A percentile compares a stretch with the other conserved stretches of the same genome.
Conservation (phyloP, 108 stramenopile species). For the Skeletonema marinoi region DNA sequence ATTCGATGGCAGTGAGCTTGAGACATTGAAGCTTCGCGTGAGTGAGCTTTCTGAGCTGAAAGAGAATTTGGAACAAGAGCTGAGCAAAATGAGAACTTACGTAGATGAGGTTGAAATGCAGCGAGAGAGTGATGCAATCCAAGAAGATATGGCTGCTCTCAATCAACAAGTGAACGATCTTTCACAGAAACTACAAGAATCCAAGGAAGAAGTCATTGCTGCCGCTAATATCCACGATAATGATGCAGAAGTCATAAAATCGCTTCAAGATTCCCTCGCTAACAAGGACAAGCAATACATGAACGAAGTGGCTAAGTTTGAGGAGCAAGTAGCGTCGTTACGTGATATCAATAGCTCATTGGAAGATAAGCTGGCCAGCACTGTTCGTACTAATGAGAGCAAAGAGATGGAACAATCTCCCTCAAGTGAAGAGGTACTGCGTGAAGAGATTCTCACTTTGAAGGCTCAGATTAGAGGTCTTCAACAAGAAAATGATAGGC, state of each 20-base stretch:
- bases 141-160: background rate
- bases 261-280: constrained; percentile 7
- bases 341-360: background rate
- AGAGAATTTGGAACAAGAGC: background rate
- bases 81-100: background rate
- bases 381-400: background rate
- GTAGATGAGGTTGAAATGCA: constrained; percentile 11
- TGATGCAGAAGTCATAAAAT: background rate
- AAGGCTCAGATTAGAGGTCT: constrained; percentile 21
- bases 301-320: constrained; percentile 8
- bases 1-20: background rate
- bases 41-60: background rate
- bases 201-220: background rate
- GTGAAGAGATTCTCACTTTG: constrained; percentile 21
- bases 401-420: constrained; percentile 12
- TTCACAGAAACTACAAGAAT: background rate
- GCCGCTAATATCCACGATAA: constrained; percentile 1
- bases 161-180: background rate
- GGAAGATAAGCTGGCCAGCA: background rate
- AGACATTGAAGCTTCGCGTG: background rate
- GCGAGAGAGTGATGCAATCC: background rate
- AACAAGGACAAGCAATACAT: background rate
- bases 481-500: background rate
- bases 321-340: constrained; percentile 15
- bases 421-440: constrained; percentile 16